These are phyloP conservation scores for Candida qinlingensis DNA, from an alignment of 805 yeast species.

Conservation along the genomic window DNA sequence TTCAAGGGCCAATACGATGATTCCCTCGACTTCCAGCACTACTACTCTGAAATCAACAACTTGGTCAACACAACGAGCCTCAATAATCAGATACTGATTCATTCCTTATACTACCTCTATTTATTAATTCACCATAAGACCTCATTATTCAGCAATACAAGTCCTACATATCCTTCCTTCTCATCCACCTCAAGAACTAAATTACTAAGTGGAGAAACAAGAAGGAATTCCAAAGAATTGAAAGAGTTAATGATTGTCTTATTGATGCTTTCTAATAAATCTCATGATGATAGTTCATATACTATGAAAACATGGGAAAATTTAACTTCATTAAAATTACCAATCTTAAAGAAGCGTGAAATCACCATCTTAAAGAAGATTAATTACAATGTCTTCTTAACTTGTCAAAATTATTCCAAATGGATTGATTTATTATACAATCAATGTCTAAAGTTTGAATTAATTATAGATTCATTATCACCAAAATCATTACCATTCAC, in stretches of 20 bases:
- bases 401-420: conserved; percentile 5
- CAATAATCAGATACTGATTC: conserved; percentile 13
- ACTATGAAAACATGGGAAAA: conserved; percentile 46
- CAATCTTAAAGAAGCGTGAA: conserved; percentile 15
- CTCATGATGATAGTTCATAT: conserved; percentile 44
- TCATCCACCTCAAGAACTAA: conserved; percentile 10
- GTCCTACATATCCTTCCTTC: background rate
- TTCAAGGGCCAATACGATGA: background rate
- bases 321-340: conserved; percentile 17
- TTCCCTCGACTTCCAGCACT: background rate
- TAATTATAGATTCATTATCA: conserved; percentile 2
- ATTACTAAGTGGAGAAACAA: conserved; percentile 4
- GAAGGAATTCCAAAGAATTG: conserved; percentile 9
- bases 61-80: conserved; percentile 19
- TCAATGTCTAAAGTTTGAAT: conserved; percentile 6
- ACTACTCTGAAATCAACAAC: conserved; percentile 8
- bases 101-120: conserved; percentile 17
- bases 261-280: conserved; percentile 36
- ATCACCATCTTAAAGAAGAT: conserved; percentile 17
- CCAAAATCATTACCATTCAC: background rate
- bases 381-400: conserved; percentile 21
- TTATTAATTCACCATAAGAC: conserved; percentile 14
- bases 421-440: conserved; percentile 10
- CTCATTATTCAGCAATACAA: conserved; percentile 1
- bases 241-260: conserved; percentile 26